Percentiles rank a stretch among this genome's conserved stretches.
Conservation (phyloP, 495 filamentous ascomycete genomes). For the Aspergillus ostianus region DNA sequence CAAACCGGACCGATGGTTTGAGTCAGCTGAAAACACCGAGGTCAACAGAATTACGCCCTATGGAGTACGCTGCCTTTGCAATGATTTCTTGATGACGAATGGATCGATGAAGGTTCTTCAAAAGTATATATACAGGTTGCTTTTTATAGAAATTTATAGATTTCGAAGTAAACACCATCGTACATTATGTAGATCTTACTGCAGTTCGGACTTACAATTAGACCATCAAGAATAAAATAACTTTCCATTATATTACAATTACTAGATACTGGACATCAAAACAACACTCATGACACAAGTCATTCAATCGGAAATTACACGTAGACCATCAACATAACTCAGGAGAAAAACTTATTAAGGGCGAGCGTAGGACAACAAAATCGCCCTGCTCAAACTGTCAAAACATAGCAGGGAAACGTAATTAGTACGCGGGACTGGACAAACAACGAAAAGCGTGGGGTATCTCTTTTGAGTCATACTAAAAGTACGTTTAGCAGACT, state of each 20-base stretch:
- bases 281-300: conserved; percentile 12
- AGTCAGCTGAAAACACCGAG: not conserved
- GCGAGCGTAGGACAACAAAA: not conserved
- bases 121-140: conserved; percentile 26
- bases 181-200: not conserved
- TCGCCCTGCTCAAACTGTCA: not conserved
- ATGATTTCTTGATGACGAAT: conserved; percentile 29
- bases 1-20: not conserved
- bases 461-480: not conserved
- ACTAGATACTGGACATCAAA: conserved; percentile 8
- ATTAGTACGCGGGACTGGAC: not conserved
- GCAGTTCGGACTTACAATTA: not conserved
- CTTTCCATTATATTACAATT: conserved; percentile 21
- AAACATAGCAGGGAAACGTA: not conserved
- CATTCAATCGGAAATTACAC: conserved; percentile 7
- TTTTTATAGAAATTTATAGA: conserved; percentile 22
- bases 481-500: not conserved
- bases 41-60: not conserved
- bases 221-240: conserved; percentile 1
- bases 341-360: not conserved
- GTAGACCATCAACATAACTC: not conserved
- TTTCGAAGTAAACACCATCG: not conserved
- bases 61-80: conserved; percentile 7
- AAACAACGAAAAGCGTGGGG: not conserved
- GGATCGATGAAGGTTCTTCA: conserved; percentile 24